Conservation (phyloP, 352 stramenopile species). For the Aphanomyces stellatus region DNA sequence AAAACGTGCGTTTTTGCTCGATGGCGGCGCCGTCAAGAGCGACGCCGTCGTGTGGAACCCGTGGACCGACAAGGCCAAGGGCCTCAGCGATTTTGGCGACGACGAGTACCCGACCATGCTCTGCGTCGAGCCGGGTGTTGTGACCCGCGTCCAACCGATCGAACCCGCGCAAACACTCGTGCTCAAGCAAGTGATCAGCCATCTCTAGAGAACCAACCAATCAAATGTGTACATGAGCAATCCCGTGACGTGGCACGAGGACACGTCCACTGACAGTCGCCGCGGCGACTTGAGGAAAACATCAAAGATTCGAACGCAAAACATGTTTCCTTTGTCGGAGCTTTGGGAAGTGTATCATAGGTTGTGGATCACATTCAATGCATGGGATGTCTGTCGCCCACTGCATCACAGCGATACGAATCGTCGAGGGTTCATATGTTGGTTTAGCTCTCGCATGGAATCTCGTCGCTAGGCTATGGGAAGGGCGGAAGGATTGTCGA, state of each 20-base stretch:
- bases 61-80: slow-evolving; percentile 87
- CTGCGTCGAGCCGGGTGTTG: slow-evolving; percentile 91
- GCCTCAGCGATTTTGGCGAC: slow-evolving; percentile 91
- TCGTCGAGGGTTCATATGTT: too few relatives aligned
- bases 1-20: slow-evolving; percentile 49
- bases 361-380: too few relatives aligned
- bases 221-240: neutral
- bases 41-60: slow-evolving; percentile 94
- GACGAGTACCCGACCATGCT: slow-evolving; percentile 94
- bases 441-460: too few relatives aligned
- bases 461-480: too few relatives aligned
- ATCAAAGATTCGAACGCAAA: too few relatives aligned
- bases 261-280: neutral
- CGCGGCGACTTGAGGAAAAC: too few relatives aligned
- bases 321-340: too few relatives aligned
- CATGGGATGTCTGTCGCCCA: too few relatives aligned
- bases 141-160: slow-evolving; percentile 22
- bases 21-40: slow-evolving; percentile 32
- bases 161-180: slow-evolving; percentile 1
- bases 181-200: slow-evolving; percentile 12
- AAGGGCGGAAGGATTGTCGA: too few relatives aligned
- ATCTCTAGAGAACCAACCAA: neutral
- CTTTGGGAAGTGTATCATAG: too few relatives aligned
- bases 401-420: too few relatives aligned
- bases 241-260: neutral